These are phyloP conservation scores for Pestalotiopsis sp. DNA, from an alignment of 2,329 filamentous ascomycete genomes.

Conservation along the genomic window DNA sequence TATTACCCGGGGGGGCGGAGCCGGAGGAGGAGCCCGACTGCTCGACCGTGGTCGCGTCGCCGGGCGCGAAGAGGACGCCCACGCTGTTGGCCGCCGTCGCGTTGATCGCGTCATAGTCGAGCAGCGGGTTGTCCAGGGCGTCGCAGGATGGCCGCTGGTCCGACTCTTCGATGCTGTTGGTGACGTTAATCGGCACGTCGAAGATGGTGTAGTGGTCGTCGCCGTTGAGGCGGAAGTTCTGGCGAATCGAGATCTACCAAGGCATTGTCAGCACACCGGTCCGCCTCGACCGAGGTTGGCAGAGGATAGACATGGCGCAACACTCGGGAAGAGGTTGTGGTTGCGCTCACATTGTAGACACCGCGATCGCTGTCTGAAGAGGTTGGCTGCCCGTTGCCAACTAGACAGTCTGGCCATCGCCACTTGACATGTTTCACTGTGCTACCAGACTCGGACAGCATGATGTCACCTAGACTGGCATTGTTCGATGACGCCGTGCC, in stretches of 20 bases:
- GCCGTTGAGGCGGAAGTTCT: slow-evolving; percentile 67
- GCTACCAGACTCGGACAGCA: slow-evolving; percentile 62
- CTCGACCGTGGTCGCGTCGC: slow-evolving; percentile 47
- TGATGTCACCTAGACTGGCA: slow-evolving; percentile 60
- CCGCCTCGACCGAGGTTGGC: background rate
- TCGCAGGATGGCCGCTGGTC: slow-evolving; percentile 49
- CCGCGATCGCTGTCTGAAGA: slow-evolving; percentile 53
- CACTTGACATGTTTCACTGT: slow-evolving; percentile 76
- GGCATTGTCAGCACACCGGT: background rate
- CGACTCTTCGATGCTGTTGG: slow-evolving; percentile 57
- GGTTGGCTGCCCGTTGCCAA: slow-evolving; percentile 55
- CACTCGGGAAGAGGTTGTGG: background rate
- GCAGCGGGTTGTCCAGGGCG: slow-evolving; percentile 49
- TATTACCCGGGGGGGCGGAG: slow-evolving; percentile 31
- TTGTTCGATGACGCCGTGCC: slow-evolving; percentile 52
- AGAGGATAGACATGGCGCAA: background rate
- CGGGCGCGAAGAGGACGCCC: slow-evolving; percentile 51
- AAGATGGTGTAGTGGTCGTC: slow-evolving; percentile 69
- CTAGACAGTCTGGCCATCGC: slow-evolving; percentile 69
- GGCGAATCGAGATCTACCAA: slow-evolving; percentile 65
- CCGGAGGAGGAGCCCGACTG: slow-evolving; percentile 31
- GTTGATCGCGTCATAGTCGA: slow-evolving; percentile 46
- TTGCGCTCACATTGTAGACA: slow-evolving; percentile 57
- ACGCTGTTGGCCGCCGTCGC: slow-evolving; percentile 41
- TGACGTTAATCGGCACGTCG: slow-evolving; percentile 67